phyloP scores from a whole-genome alignment of 2,329 filamentous ascomycete species.

The Fusarium begoniae region DNA sequence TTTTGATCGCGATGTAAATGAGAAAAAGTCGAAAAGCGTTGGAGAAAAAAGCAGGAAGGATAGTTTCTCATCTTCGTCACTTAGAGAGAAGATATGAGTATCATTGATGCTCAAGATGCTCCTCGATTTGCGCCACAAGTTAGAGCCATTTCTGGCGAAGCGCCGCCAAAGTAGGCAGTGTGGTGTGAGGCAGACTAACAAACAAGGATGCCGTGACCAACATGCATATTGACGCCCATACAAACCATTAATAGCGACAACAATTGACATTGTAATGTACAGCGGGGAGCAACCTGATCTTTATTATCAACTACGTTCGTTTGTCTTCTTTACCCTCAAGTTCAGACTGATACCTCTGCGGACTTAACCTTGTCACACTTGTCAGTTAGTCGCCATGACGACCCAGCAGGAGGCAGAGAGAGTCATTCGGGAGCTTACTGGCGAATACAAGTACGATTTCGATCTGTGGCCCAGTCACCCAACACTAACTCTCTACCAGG shows the following conservation, averaged over 20 bases:
- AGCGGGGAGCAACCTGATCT: accelerated
- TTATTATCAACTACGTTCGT: neutral
- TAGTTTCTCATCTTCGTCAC: accelerated
- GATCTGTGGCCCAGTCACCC: accelerated
- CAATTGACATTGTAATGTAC: accelerated
- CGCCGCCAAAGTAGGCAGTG: accelerated
- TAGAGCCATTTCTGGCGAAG: neutral
- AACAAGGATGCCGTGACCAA: neutral
- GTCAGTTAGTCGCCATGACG: accelerated
- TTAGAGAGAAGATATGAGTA: accelerated
- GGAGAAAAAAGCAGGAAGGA: accelerated
- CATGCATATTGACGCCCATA: neutral
- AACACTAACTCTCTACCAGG: accelerated
- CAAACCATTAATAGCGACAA: accelerated
- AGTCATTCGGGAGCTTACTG: neutral
- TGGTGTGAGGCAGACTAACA: accelerated
- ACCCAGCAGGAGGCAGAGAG: neutral
- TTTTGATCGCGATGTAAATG: neutral
- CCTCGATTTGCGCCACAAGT: neutral
- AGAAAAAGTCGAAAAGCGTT: neutral
- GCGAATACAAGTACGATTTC: neutral
- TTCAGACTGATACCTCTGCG: no score
- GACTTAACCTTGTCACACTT: no score
- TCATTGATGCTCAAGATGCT: neutral
- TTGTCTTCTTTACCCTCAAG: no score